Evolutionary conservation across 1,284 basidiomycete species (phyloP).

Genomic region (Trichosporon coremiiforme): DNA sequence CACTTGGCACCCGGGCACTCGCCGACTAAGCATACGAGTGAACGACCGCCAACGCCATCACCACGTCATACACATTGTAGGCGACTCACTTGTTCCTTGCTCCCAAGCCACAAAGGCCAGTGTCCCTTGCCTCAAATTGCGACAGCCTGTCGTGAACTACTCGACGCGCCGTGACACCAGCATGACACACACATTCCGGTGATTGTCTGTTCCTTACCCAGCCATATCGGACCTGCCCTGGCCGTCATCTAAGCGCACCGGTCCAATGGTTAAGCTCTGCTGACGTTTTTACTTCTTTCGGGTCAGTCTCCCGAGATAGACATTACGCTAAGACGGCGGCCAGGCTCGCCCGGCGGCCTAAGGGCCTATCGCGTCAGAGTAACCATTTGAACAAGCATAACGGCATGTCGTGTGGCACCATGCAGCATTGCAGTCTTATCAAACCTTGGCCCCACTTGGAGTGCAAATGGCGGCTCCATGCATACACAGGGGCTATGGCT

Average conservation of each 20-base stretch:
- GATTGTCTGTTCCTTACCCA: constrained; percentile 4
- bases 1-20: not conserved
- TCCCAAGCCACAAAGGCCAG: not conserved
- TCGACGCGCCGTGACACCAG: no score
- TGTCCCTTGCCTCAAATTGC: no score
- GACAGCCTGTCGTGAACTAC: not conserved
- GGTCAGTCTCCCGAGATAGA: not conserved
- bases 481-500: constrained; percentile 18
- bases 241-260: not conserved
- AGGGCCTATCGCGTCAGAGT: not conserved
- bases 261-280: not conserved
- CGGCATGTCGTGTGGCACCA: constrained; percentile 11
- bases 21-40: not conserved
- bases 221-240: not conserved
- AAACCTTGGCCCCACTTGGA: constrained; percentile 2
- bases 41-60: not conserved
- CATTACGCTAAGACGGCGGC: not conserved
- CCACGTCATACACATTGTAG: constrained; percentile 10
- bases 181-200: not conserved
- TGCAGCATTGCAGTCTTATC: not conserved
- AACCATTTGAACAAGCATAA: not conserved
- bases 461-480: constrained; percentile 17
- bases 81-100: not conserved
- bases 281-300: constrained; percentile 10
- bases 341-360: not conserved